A percentile compares a stretch with the other conserved stretches of the same genome.
These are phyloP conservation scores for Akanthomyces uredinophilus DNA, from an alignment of 2,329 filamentous ascomycete species.

Conservation along the genomic window DNA sequence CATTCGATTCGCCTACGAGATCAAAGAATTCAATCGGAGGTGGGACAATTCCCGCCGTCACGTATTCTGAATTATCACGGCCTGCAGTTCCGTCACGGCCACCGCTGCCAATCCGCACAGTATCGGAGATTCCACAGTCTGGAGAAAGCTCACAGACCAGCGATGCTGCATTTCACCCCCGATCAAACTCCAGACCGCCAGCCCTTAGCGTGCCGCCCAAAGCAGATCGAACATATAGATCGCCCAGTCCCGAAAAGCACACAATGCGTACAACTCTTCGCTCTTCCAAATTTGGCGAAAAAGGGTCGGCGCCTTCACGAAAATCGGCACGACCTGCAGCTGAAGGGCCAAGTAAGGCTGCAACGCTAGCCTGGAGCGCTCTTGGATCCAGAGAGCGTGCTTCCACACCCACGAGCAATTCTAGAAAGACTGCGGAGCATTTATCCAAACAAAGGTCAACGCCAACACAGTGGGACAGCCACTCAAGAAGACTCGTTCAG, in stretches of 20 bases:
- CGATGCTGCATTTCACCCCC: conserved; percentile 2
- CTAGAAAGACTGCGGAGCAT: conserved; percentile 29
- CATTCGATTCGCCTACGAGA: conserved; percentile 19
- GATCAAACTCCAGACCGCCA: conserved; percentile 20
- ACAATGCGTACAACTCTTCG: conserved; percentile 59
- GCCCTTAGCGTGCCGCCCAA: conserved; percentile 30
- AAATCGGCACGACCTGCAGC: conserved; percentile 37
- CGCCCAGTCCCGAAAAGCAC: conserved; percentile 56
- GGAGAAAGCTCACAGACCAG: conserved; percentile 25
- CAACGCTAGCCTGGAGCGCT: conserved; percentile 56
- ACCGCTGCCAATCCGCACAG: conserved; percentile 48
- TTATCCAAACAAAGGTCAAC: conserved; percentile 27
- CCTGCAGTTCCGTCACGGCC: conserved; percentile 56
- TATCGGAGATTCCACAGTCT: conserved; percentile 43
- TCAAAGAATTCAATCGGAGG: conserved; percentile 65
- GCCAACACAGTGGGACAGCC: conserved; percentile 47
- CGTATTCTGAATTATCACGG: conserved; percentile 75
- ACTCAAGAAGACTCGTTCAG: conserved; percentile 46
- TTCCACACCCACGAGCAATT: conserved; percentile 17
- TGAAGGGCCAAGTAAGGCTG: conserved; percentile 58
- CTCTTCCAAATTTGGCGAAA: conserved; percentile 41
- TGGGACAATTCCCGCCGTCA: conserved; percentile 75
- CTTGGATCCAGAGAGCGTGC: conserved; percentile 37
- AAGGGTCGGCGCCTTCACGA: conserved; percentile 33
- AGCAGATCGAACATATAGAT: conserved; percentile 38